Percentiles rank a stretch among this genome's conserved stretches.
phyloP scores from a whole-genome alignment of 108 stramenopile species.

The Cylindrotheca closterium region DNA sequence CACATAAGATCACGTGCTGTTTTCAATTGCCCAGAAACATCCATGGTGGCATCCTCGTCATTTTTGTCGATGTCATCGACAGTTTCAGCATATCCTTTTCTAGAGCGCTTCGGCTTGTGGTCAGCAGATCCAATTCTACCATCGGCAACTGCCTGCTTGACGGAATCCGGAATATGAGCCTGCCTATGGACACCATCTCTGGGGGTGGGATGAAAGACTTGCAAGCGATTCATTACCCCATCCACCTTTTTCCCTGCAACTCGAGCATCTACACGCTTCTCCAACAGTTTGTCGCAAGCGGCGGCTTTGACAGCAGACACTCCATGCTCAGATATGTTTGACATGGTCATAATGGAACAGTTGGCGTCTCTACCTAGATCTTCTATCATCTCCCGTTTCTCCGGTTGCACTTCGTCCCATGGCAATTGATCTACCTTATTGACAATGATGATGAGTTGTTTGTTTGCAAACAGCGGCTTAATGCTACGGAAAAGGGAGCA shows the following conservation, averaged over 20 bases:
- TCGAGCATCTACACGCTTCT: constrained; percentile 88
- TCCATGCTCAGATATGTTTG: constrained; percentile 92
- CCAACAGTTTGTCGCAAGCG: constrained; percentile 96
- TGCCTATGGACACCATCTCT: constrained; percentile 87
- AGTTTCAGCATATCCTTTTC: constrained; percentile 74
- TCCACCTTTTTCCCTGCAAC: constrained; percentile 91
- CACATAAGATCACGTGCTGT: constrained; percentile 96
- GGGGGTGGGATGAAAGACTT: constrained; percentile 91
- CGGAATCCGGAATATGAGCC: constrained; percentile 89
- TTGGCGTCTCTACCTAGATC: constrained; percentile 62
- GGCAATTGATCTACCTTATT: constrained; percentile 97
- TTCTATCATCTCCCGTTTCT: constrained; percentile 74
- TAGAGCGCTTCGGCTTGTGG: constrained; percentile 49
- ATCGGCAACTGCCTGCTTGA: constrained; percentile 66
- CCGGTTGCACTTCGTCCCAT: constrained; percentile 82
- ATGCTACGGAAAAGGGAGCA: constrained; percentile 92
- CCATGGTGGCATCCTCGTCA: constrained; percentile 45
- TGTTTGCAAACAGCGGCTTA: constrained; percentile 97
- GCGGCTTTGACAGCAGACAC: constrained; percentile 87
- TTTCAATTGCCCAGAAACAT: constrained; percentile 48
- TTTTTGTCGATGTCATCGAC: constrained; percentile 50
- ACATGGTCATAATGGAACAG: constrained; percentile 91
- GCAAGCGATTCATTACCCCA: constrained; percentile 94
- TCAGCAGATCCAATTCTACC: constrained; percentile 37
- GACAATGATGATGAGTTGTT: constrained; percentile 95